phyloP scores from a whole-genome alignment of 495 filamentous ascomycete species.

The Niebla homalea region DNA sequence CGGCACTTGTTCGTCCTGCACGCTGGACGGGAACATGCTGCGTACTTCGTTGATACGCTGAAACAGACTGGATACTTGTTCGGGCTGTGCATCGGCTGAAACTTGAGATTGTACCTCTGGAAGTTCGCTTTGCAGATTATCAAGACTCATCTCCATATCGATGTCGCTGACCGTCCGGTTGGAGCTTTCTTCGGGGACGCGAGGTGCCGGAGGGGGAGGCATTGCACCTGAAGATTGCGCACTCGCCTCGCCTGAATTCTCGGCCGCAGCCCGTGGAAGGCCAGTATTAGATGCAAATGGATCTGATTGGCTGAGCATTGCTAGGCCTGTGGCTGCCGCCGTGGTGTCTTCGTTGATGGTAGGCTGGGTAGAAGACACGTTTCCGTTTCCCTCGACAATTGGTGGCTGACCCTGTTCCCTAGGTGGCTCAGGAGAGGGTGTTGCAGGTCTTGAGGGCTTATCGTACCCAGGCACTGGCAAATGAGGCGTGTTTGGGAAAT shows the following conservation, averaged over 20 bases:
- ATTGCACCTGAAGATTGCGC: constrained; percentile 6
- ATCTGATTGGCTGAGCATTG: background rate
- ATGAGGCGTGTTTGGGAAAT: constrained; percentile 27
- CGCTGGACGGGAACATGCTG: too few species aligned
- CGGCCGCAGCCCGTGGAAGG: constrained; percentile 9
- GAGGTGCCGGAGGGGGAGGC: constrained; percentile 21
- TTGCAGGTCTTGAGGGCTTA: constrained; percentile 28
- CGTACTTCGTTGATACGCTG: too few species aligned
- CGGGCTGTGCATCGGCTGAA: too few species aligned
- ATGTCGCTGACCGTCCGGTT: constrained; percentile 15
- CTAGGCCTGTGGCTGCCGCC: constrained; percentile 1
- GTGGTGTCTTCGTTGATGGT: constrained; percentile 1
- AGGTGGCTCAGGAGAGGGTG: constrained; percentile 3
- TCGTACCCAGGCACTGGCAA: constrained; percentile 48
- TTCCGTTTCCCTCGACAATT: background rate
- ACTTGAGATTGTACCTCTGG: constrained; percentile 10
- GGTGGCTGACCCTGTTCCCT: constrained; percentile 12
- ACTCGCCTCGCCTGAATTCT: constrained; percentile 19
- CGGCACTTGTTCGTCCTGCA: background rate
- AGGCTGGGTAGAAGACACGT: background rate
- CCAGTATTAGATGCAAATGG: background rate
- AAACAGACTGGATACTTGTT: too few species aligned
- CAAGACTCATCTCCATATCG: constrained; percentile 29
- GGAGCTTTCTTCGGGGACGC: constrained; percentile 13
- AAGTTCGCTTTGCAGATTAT: constrained; percentile 19